Evolutionary conservation across 2,329 filamentous ascomycete species (phyloP).

Genomic region (Rutstroemia sydowiana): DNA sequence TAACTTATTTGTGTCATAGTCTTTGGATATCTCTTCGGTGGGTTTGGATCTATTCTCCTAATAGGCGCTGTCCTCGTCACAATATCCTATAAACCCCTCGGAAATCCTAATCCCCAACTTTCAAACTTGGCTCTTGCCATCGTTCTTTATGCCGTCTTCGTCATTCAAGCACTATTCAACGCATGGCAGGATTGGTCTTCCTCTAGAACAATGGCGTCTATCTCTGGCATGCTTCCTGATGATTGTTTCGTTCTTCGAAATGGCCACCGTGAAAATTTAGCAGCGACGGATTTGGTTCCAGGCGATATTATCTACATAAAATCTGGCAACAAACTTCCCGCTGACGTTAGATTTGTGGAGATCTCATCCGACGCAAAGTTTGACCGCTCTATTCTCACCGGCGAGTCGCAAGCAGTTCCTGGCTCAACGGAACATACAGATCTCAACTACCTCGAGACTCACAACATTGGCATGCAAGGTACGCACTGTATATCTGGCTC

Average conservation of each 20-base stretch:
- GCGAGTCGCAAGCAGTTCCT: constrained; percentile 56
- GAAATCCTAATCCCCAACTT: constrained; percentile 52
- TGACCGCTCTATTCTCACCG: constrained; percentile 67
- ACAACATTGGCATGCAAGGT: constrained; percentile 68
- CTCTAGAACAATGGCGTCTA: constrained; percentile 67
- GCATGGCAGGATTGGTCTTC: constrained; percentile 69
- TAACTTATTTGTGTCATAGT: constrained; percentile 28
- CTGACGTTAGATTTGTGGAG: constrained; percentile 63
- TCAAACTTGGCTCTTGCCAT: constrained; percentile 68
- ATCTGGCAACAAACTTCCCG: constrained; percentile 65
- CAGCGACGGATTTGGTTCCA: constrained; percentile 56
- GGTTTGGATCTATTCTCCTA: constrained; percentile 65
- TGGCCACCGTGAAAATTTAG: constrained; percentile 40
- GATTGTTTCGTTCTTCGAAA: constrained; percentile 58
- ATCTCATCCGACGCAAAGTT: constrained; percentile 64
- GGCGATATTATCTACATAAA: constrained; percentile 63
- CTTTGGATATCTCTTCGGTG: constrained; percentile 65
- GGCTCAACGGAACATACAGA: constrained; percentile 58
- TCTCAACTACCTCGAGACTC: constrained; percentile 67
- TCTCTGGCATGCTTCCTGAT: constrained; percentile 70
- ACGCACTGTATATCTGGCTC: constrained; percentile 67
- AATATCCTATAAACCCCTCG: constrained; percentile 67
- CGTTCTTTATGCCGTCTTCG: constrained; percentile 61
- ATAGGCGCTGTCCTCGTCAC: constrained; percentile 64
- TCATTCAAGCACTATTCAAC: constrained; percentile 61